phyloP scores from a whole-genome alignment of 23 red algal species.

The Gracilaria vermiculophylla region DNA sequence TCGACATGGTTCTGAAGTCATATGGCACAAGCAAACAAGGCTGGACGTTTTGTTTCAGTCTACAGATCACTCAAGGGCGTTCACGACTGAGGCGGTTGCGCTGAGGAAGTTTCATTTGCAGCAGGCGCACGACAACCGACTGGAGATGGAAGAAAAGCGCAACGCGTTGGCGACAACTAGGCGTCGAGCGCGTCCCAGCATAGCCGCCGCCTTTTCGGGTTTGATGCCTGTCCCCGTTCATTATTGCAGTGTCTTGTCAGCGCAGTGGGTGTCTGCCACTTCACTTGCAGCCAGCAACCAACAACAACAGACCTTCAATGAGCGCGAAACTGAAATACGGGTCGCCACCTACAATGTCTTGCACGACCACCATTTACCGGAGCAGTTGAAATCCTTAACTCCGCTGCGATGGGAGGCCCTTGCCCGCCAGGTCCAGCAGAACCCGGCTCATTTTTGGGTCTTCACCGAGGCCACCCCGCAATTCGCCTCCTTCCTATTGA shows the following conservation, averaged over 20 bases:
- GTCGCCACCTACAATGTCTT: neutral
- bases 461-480: neutral
- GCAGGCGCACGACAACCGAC: neutral
- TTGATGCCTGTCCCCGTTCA: neutral
- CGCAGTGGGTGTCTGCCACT: neutral
- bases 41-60: neutral
- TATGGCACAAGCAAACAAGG: slow-evolving; percentile 1
- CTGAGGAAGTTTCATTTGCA: neutral
- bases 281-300: neutral
- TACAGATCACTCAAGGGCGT: neutral
- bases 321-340: neutral
- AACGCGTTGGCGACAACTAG: neutral
- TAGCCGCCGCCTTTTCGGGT: neutral
- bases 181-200: neutral
- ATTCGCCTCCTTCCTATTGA: neutral
- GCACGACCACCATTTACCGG: neutral
- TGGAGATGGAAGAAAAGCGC: neutral
- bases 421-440: neutral
- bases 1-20: neutral
- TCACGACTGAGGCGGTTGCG: neutral
- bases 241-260: neutral
- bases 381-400: neutral
- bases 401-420: neutral
- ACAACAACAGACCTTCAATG: neutral
- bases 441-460: neutral